Base-by-base conservation (phyloP, 371 early-diverging fungal genomes). In the Paraphysoderma sedebokerense region DNA sequence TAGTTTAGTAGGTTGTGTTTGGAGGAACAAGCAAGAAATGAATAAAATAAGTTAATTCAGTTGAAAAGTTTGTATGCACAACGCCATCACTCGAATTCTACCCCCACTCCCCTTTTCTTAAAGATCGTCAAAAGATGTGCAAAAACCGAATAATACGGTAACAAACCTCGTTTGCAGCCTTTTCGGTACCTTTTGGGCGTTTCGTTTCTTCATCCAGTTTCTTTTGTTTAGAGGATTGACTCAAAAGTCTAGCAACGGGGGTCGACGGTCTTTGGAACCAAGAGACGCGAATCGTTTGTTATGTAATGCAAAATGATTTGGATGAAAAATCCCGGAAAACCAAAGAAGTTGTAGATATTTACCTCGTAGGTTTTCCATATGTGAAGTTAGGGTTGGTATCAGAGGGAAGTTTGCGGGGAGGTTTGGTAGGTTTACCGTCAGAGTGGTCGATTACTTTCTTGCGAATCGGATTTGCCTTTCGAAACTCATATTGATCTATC, bases 341-440 rank as follows among this genome's bases (percentile, higher is more conserved):
- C 6, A 45, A 9, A 23, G 38, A 46, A 48, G 2, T 15, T 20
- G 13, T 22, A 12, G 2, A 15, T 8, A 28, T 40, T 44, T 41
- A 64, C 70, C 70, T 55, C 12, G 66, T 67, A 15, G 68, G 66
- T 53, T 65, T 62, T 22, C 72, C 72, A 42, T 72, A 72, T 5
- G 68, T 57, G 44, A 63, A 68, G 22, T 45, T 47, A 36, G 59
- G 55, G 48, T 72, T 51, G 26, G 35, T 37, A 46, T 71, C 71
- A 39, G 59, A 59, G 11, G 71, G 71, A 1, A 71, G 49, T 2
- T 63, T 56, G 5, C 38, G 23, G 22, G 24, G 23, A 29, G 12
- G 8, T 9, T 7, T n/a, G 31, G 36, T 9, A 26, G 26, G 8
- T n/a, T 22, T 8, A 13, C 11, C 50, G n/a, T 27, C 9, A 24